A percentile compares a stretch with the other conserved stretches of the same genome.
phyloP scores from a whole-genome alignment of 108 stramenopile genomes.

The Conticribra guillardii region DNA sequence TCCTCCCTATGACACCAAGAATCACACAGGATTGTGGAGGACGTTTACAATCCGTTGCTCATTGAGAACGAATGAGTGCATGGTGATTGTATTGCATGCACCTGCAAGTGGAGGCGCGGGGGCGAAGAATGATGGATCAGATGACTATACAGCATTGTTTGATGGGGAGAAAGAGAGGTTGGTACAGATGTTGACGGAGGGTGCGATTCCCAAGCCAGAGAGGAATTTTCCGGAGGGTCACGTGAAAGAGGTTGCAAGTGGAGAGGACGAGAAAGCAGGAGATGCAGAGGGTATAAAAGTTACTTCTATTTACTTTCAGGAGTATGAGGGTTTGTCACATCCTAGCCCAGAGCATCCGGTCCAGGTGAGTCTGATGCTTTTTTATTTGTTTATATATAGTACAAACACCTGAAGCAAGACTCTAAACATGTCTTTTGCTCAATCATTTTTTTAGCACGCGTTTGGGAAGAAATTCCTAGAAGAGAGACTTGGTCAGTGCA shows the following conservation, averaged over 20 bases:
- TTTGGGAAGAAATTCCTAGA: constrained; percentile 73
- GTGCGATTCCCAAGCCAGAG: constrained; percentile 33
- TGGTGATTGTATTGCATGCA: constrained; percentile 76
- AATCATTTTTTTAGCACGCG: constrained; percentile 42
- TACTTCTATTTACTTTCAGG: constrained; percentile 84
- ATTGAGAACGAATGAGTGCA: constrained; percentile 64
- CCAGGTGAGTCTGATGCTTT: constrained; percentile 41
- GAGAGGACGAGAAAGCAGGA: constrained; percentile 12
- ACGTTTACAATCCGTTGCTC: constrained; percentile 74
- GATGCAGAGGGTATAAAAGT: constrained; percentile 47
- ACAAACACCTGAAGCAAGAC: not conserved
- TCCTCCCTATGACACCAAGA: constrained; percentile 68
- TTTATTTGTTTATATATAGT: not conserved
- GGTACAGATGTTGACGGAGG: constrained; percentile 50
- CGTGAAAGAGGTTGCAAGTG: constrained; percentile 10
- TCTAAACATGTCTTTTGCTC: not conserved
- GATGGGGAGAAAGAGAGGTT: constrained; percentile 67
- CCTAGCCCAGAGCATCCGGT: constrained; percentile 83
- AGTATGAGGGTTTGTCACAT: constrained; percentile 77
- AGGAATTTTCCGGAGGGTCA: constrained; percentile 30
- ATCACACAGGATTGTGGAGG: constrained; percentile 77
- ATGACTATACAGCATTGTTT: constrained; percentile 49
- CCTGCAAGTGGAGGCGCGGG: constrained; percentile 65
- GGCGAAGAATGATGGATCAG: constrained; percentile 42
- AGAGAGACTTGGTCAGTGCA: constrained; percentile 78